Conservation (phyloP, 306 rosid genomes). For the Mucuna pruriens region DNA sequence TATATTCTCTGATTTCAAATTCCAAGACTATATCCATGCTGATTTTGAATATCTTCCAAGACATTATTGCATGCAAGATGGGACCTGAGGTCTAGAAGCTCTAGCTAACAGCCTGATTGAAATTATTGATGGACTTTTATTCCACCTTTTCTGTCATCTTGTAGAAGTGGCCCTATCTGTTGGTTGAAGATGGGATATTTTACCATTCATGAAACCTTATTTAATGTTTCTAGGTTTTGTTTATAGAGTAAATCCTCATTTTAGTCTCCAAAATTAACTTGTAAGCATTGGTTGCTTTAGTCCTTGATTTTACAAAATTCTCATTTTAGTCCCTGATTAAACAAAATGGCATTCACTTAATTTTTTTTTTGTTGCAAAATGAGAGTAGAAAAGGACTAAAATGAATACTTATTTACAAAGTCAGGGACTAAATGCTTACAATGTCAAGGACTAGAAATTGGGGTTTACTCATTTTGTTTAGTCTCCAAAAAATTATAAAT, state of each 20-base stretch:
- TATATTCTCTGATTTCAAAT: slow-evolving; percentile 5
- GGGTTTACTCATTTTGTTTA: not conserved
- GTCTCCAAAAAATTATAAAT: not conserved
- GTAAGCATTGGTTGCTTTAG: not conserved
- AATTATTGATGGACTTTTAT: not conserved
- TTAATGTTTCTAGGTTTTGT: slow-evolving; percentile 9
- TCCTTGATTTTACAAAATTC: not conserved
- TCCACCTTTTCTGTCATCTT: not conserved
- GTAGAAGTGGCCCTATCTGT: slow-evolving; percentile 1
- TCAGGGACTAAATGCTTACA: not conserved
- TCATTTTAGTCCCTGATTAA: not conserved
- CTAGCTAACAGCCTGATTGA: not conserved
- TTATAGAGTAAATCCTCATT: not conserved
- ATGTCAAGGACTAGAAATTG: not conserved
- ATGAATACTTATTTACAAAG: not conserved
- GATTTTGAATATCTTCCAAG: slow-evolving; percentile 9
- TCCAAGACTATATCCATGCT: not conserved
- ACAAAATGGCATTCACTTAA: not conserved
- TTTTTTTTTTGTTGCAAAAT: not conserved
- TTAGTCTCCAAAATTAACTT: not conserved
- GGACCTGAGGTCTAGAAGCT: not conserved
- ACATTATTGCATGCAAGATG: not conserved
- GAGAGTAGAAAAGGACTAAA: not conserved
- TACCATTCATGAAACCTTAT: not conserved
- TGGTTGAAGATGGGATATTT: slow-evolving; percentile 21